Evolutionary conservation across 2,329 filamentous ascomycete genomes (phyloP).

Genomic region (Xylaria sp.): DNA sequence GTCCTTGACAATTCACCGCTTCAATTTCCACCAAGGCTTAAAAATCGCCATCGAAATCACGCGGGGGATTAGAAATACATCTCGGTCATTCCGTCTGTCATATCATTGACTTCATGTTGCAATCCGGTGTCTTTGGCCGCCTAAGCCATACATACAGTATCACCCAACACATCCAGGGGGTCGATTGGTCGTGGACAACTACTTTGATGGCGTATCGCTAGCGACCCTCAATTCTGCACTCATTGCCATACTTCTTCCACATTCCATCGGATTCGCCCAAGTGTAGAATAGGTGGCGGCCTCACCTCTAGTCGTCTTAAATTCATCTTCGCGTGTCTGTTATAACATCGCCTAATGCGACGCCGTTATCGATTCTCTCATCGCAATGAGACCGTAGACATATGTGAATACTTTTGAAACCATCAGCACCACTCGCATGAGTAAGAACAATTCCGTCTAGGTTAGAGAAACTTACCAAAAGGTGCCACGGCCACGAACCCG

Average conservation of each 20-base stretch:
- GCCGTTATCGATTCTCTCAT: slow-evolving; percentile 58
- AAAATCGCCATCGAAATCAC: neutral
- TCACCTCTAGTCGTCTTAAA: neutral
- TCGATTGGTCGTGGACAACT: neutral
- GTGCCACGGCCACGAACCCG: slow-evolving; percentile 58
- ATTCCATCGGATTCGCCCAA: neutral
- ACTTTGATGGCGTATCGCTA: neutral
- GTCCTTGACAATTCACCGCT: slow-evolving; percentile 2
- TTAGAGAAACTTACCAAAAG: slow-evolving; percentile 56
- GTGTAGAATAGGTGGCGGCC: neutral
- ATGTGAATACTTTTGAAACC: slow-evolving; percentile 56
- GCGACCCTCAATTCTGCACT: neutral
- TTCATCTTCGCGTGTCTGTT: neutral
- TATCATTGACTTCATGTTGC: neutral
- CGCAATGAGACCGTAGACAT: slow-evolving; percentile 62
- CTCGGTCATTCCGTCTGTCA: slow-evolving; percentile 4
- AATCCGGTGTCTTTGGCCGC: neutral
- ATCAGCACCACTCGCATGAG: slow-evolving; percentile 37
- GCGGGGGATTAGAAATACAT: neutral
- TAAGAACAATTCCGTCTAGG: neutral
- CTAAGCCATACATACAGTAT: neutral
- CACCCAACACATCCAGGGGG: neutral
- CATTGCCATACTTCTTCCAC: neutral
- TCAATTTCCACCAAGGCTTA: slow-evolving; percentile 16
- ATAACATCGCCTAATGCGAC: slow-evolving; percentile 26